Evolutionary conservation across 495 filamentous ascomycete genomes (phyloP), one percentile per base, ranked within the genome.

Genomic region (Xylaria acuta): DNA sequence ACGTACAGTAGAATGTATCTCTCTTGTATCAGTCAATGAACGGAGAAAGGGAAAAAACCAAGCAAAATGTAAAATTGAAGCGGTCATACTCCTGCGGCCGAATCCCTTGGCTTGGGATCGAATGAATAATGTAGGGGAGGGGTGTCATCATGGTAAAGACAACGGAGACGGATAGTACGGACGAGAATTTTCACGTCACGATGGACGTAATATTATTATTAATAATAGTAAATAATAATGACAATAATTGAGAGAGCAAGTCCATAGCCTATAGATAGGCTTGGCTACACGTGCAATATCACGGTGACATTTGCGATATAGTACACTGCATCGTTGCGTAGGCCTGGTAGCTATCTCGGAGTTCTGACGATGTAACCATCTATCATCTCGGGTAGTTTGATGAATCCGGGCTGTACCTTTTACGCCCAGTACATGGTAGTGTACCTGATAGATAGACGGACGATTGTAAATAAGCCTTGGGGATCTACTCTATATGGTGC

Each of bases 141-240:
- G 53, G 64, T 56, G 64, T 60, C 64, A 65, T 65, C 49, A 67
- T 32, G 56, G 56, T 36, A 36, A n/a, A n/a, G 36, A 67, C 45
- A 62, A 69, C 65, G 62, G 68, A 69, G 64, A 41, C 20, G 43
- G 30, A 49, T 36, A 32, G 43, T 36, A 25, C 34, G 64, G 64
- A 56, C 20, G 22, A 56, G 47, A 56, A 67, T 67, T 67, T 67
- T 49, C 65, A 67, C n/a, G 34, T 41, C 65, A 56, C 64, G 64
- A 30, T 25, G 45, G 32, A 36, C 20, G 64, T 8, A 66, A 34
- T 66, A 38, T 66, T 66, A 66, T 22, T 51, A 66, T 38, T 66
- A 51, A 49, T 36, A 43, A 64, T 40, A 25, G 45, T 16, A 67
- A 32, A 38, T 53, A 38, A 25, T 67, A 53, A 67, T 38, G 45